A percentile compares a stretch with the other conserved stretches of the same genome.
phyloP scores from a whole-genome alignment of 1,139 yeast species.

The Diutina siamensis region DNA sequence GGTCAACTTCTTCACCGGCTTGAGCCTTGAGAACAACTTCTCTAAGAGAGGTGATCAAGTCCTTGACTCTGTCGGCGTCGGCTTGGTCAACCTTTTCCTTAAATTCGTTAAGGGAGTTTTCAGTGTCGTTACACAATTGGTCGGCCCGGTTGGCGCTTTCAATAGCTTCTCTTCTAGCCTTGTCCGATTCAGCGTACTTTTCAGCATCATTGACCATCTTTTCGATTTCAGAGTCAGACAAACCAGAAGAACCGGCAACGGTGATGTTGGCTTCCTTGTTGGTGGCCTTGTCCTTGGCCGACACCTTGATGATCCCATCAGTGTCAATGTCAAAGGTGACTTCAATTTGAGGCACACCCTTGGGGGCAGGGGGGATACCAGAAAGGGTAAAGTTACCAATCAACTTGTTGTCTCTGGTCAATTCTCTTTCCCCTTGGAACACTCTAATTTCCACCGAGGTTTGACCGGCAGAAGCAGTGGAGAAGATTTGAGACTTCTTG shows the following conservation, averaged over 20 bases:
- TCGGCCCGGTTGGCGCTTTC: constrained; percentile 97
- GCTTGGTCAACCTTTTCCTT: constrained; percentile 85
- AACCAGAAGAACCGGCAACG: constrained; percentile 97
- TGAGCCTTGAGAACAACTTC: constrained; percentile 91
- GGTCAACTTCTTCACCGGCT: constrained; percentile 79
- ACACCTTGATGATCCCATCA: constrained; percentile 97
- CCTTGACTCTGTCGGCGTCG: constrained; percentile 79
- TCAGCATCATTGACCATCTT: constrained; percentile 98
- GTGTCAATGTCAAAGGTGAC: constrained; percentile 97
- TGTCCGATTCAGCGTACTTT: constrained; percentile 93
- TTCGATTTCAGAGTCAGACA: constrained; percentile 92
- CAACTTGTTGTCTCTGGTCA: constrained; percentile 96
- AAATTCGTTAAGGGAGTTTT: constrained; percentile 86
- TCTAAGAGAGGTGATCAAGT: constrained; percentile 67
- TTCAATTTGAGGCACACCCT: constrained; percentile 99
- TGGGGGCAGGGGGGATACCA: constrained; percentile 98
- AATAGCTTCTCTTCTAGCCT: constrained; percentile 87
- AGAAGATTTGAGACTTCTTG: constrained; percentile 92
- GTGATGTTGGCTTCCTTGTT: constrained; percentile 98
- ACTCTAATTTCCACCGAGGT: constrained; percentile 98
- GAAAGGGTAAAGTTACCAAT: constrained; percentile 95
- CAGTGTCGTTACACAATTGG: constrained; percentile 93
- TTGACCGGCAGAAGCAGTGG: constrained; percentile 98
- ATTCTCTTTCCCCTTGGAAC: constrained; percentile 99
- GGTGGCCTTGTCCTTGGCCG: constrained; percentile 97